Evolutionary conservation across 2,329 filamentous ascomycete genomes (phyloP), one percentile per base, ranked within the genome.

Genomic region (Paracoccidioides lutzii): DNA sequence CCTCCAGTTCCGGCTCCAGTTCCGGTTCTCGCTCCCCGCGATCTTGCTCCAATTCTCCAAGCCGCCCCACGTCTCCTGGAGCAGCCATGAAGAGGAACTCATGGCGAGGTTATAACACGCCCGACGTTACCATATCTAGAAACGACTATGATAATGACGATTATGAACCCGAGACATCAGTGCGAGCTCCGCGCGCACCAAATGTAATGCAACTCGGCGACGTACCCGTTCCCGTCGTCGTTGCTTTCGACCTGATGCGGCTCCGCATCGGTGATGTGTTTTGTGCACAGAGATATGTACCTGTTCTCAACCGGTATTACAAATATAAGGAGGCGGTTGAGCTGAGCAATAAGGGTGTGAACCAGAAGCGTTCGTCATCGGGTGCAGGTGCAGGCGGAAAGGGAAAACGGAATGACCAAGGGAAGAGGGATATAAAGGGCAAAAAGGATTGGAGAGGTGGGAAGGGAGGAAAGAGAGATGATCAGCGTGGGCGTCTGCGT

Each of bases 211-310:
- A 48, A 57, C 43, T 71, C 33, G 44, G 22, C 8, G 32, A n/a
- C 6, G 33, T 49, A n/a, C 46, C 77, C 58, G 76, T 81, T 69
- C 80, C 80, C 50, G 73, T 83, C 42, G 74, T 75, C 28, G 73
- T 81, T 10, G 80, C 81, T 0, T 84, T 83, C 61, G 82, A 85
- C 65, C 81, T 81, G 59, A 83, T 85, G 81, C 75, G 78, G 3
- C 72, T 84, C 59, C 77, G 76, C 61, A 74, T 84, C 12, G 75
- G 77, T 14, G 80, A 84, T 58, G 78, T 84, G 43, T 72, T 75
- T 28, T 67, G 79, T 59, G 69, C 82, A 58, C 78, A 82, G 62
- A 75, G 76, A 32, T 81, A 78, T 63, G 78, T 77, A 12, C 79
- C 78, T 0, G 79, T 79, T 8, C 61, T 83, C 53, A 74, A 78